Percentiles rank a stretch among this genome's conserved stretches.
These are phyloP conservation scores for Helotiales sp. DNA, from an alignment of 2,329 filamentous ascomycete species.

Conservation along the genomic window DNA sequence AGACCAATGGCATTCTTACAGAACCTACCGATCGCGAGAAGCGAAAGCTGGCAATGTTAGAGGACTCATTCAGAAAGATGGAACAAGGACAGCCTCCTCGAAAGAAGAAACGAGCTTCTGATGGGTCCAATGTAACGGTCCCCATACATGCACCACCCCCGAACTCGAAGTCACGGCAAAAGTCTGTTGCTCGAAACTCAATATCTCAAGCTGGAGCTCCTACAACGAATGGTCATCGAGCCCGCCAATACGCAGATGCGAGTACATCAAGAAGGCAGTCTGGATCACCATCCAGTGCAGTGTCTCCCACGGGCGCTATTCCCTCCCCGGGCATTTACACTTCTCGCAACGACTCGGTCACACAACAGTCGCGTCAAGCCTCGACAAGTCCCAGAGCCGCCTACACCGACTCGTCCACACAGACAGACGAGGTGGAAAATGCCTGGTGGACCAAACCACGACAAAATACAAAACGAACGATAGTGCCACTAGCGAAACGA, in stretches of 20 bases:
- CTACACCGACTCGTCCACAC: slow-evolving; percentile 32
- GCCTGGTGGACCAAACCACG: slow-evolving; percentile 32
- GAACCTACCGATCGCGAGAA: slow-evolving; percentile 68
- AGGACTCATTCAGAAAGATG: slow-evolving; percentile 64
- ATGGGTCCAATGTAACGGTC: slow-evolving; percentile 42
- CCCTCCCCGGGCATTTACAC: slow-evolving; percentile 21
- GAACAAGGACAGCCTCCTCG: slow-evolving; percentile 55
- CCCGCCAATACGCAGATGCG: slow-evolving; percentile 32
- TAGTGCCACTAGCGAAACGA: slow-evolving; percentile 32
- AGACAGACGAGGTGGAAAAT: slow-evolving; percentile 34
- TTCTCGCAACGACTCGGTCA: slow-evolving; percentile 17
- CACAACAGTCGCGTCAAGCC: slow-evolving; percentile 25
- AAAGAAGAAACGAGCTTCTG: slow-evolving; percentile 64
- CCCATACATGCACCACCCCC: slow-evolving; percentile 13
- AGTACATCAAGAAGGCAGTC: slow-evolving; percentile 34
- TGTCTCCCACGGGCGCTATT: slow-evolving; percentile 29
- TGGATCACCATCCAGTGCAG: slow-evolving; percentile 30
- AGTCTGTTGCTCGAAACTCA: slow-evolving; percentile 30
- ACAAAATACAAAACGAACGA: slow-evolving; percentile 23
- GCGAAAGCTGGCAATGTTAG: slow-evolving; percentile 65
- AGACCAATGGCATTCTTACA: slow-evolving; percentile 50
- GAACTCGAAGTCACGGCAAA: slow-evolving; percentile 33
- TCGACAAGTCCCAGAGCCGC: slow-evolving; percentile 22
- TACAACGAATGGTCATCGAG: slow-evolving; percentile 22
- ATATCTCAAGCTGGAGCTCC: slow-evolving; percentile 24